Evolutionary conservation across 2,329 filamentous ascomycete genomes (phyloP), one percentile per base, ranked within the genome.

Genomic region (Aspergillus floridensis): DNA sequence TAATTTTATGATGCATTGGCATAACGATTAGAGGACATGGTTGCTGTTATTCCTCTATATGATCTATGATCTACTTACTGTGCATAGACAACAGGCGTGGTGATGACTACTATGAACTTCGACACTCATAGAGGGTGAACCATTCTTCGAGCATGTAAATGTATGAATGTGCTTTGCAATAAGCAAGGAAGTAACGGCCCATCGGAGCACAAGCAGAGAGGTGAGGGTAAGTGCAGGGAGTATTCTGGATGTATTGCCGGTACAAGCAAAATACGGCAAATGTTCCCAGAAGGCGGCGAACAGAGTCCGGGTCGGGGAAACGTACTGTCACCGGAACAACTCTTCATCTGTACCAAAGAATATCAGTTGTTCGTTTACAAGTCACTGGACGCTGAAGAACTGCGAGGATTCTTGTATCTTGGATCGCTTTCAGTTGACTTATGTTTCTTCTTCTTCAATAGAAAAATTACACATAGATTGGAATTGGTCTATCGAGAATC

Each of bases 261-360:
- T 44, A 44, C 38, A 44, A 8, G 38, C 6, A 16, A 44, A 7
- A 44, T 6, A 44, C 38, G 38, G 38, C 38, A 44, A 44, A 16
- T 44, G n/a, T 6, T 19, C 4, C 22, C n/a, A 5, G 22, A n/a
- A 53, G 49, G 35, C 24, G 19, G 35, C 21, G 32, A 47, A 35
- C 14, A 44, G 29, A 47, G 38, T 31, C 38, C 47, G 44, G 26
- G 12, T 21, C 35, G 41, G 47, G 41, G 59, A 63, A 62, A 61
- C 53, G 62, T 66, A 65, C 44, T 62, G 63, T 64, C 59, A 66
- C 53, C 49, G 53, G 58, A 56, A 51, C 22, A 59, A 56, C 29
- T 35, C 44, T 26, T 54, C 44, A 22, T 19, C 29, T 49, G 31
- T 38, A n/a, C 29, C 31, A 26, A 44, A 44, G 26, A 55, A 55